phyloP scores from a whole-genome alignment of 2,329 filamentous ascomycete genomes.

The Corinectria fuckeliana region DNA sequence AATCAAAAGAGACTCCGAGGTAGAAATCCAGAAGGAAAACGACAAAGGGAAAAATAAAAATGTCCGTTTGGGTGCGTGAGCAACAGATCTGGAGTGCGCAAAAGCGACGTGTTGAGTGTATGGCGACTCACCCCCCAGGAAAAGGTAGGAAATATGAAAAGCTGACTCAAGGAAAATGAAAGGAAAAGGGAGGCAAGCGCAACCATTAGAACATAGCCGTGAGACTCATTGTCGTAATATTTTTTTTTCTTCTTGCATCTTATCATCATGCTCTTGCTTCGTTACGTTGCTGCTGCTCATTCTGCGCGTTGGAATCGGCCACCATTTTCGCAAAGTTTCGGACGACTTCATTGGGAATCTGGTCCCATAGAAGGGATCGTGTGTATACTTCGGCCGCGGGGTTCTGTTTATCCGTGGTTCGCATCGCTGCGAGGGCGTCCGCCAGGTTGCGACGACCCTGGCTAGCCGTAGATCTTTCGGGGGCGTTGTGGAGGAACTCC shows the following conservation, averaged over 20 bases:
- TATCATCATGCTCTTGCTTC: constrained; percentile 49
- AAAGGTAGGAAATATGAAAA: constrained; percentile 31
- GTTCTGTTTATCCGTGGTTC: constrained; percentile 71
- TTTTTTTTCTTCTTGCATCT: constrained; percentile 44
- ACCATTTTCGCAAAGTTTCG: constrained; percentile 92
- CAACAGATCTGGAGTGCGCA: constrained; percentile 52
- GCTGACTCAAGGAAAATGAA: constrained; percentile 37
- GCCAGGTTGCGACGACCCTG: constrained; percentile 77
- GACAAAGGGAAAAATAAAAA: constrained; percentile 47
- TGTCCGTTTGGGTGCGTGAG: constrained; percentile 55
- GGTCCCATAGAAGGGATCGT: constrained; percentile 90
- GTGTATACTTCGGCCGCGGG: constrained; percentile 87
- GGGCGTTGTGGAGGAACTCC: constrained; percentile 69
- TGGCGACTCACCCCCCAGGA: constrained; percentile 35
- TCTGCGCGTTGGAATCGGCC: constrained; percentile 68
- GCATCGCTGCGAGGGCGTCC: constrained; percentile 81
- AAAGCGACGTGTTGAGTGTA: constrained; percentile 43
- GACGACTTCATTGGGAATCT: constrained; percentile 90
- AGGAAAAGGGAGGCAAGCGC: constrained; percentile 22
- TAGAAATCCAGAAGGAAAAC: constrained; percentile 40
- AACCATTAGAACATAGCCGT: constrained; percentile 33
- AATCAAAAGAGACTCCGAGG: constrained; percentile 40
- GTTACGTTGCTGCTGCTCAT: constrained; percentile 52
- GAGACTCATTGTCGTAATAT: constrained; percentile 46
- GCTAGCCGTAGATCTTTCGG: constrained; percentile 59